A percentile compares a stretch with the other conserved stretches of the same genome.
These are phyloP conservation scores for Pseudogymnoascus sp. DNA, from an alignment of 2,329 filamentous ascomycete genomes.

Conservation along the genomic window DNA sequence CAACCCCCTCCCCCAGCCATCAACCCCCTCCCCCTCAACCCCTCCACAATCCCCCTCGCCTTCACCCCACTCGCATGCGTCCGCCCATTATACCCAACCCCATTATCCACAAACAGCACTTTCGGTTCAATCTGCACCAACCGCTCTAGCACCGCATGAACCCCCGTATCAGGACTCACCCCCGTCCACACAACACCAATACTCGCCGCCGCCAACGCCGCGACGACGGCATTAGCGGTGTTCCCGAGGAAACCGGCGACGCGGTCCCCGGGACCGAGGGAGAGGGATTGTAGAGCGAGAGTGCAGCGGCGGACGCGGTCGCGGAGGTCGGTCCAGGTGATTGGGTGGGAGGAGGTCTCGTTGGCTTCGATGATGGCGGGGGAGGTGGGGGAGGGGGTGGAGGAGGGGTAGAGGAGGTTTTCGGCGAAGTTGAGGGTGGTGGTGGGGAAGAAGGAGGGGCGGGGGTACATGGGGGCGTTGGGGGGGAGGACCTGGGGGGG, in stretches of 20 bases:
- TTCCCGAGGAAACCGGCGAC: constrained; percentile 79
- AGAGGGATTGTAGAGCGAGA: constrained; percentile 56
- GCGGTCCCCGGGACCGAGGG: constrained; percentile 47
- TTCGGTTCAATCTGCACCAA: constrained; percentile 76
- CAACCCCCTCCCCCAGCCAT: constrained; percentile 45
- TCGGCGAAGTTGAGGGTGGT: constrained; percentile 86
- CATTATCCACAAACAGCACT: constrained; percentile 79
- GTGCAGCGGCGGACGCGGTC: constrained; percentile 69
- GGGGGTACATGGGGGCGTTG: constrained; percentile 68
- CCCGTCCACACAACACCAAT: constrained; percentile 88
- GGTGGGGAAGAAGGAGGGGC: constrained; percentile 75
- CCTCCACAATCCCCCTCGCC: constrained; percentile 63
- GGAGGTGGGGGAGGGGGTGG: constrained; percentile 44
- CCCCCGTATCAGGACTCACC: constrained; percentile 85
- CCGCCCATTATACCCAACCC: constrained; percentile 84
- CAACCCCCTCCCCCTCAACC: constrained; percentile 46
- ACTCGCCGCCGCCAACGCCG: constrained; percentile 75
- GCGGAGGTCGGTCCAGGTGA: constrained; percentile 73
- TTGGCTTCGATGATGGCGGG: constrained; percentile 73
- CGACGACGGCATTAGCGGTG: constrained; percentile 76
- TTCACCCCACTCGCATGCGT: constrained; percentile 73
- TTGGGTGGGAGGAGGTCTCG: constrained; percentile 49
- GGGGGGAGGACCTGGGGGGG: constrained; percentile 54
- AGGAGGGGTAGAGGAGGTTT: constrained; percentile 76
- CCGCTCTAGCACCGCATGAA: constrained; percentile 82